Evolutionary conservation across 139 green algal genomes (phyloP).

Genomic region (Chlorella sp.): DNA sequence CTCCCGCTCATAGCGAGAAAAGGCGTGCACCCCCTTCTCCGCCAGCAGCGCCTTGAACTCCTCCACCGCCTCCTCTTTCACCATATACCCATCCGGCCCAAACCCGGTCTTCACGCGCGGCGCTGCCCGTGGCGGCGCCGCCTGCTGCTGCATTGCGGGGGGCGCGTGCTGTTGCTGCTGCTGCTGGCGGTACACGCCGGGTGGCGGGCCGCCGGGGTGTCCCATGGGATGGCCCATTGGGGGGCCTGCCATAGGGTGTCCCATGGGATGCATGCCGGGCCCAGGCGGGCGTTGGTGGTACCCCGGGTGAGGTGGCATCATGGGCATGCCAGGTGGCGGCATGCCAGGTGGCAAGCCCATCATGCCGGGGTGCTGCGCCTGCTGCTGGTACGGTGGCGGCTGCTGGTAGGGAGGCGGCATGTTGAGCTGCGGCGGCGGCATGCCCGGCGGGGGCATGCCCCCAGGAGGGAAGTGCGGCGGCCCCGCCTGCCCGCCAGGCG

Average conservation of each 20-base stretch:
- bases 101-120: not conserved
- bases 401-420: constrained; percentile 1
- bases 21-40: constrained; percentile 68
- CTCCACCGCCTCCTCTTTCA: constrained; percentile 4
- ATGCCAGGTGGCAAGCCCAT: not conserved
- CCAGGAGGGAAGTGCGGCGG: not conserved
- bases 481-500: not conserved
- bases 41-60: constrained; percentile 75
- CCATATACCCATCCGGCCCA: constrained; percentile 11
- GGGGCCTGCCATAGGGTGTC: not conserved
- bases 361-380: not conserved
- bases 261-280: not conserved
- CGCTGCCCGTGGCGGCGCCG: not conserved
- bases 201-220: too few relatives aligned
- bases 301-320: too few relatives aligned
- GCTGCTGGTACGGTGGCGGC: not conserved
- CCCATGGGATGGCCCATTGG: not conserved
- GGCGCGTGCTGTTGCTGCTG: not conserved
- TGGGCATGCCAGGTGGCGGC: not conserved
- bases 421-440: not conserved
- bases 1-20: constrained; percentile 76
- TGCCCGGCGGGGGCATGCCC: not conserved
- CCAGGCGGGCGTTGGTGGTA: not conserved
- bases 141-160: not conserved
- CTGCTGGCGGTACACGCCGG: not conserved